Conservation (phyloP, 2,329 filamentous ascomycete genomes). For the Cytospora leucostoma region DNA sequence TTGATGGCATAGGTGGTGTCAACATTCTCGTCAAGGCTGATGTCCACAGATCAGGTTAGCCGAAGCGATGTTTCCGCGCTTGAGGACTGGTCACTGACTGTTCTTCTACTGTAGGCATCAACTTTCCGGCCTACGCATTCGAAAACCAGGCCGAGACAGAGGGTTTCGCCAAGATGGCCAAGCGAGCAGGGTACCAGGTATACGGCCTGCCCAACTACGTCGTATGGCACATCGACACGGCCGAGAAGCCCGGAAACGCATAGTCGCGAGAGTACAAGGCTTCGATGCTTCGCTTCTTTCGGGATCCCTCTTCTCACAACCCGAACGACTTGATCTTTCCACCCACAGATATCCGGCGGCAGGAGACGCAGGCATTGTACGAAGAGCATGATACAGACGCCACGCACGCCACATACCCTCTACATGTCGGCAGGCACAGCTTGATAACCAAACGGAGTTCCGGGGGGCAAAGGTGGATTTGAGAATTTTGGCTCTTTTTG, state of each 20-base stretch:
- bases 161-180: conserved; percentile 98
- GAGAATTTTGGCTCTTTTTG: conserved; percentile 22
- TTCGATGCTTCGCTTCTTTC: conserved; percentile 19
- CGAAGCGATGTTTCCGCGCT: neutral
- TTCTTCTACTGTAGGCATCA: conserved; percentile 67
- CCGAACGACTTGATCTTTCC: conserved; percentile 18
- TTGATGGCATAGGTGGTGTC: conserved; percentile 95
- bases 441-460: conserved; percentile 28
- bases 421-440: conserved; percentile 21
- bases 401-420: conserved; percentile 23
- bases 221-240: conserved; percentile 97
- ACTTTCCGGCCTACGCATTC: conserved; percentile 95
- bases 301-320: conserved; percentile 12
- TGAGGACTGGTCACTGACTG: conserved; percentile 6
- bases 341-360: conserved; percentile 22
- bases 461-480: conserved; percentile 11
- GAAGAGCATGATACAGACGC: conserved; percentile 28
- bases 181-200: conserved; percentile 89
- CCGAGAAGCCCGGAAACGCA: conserved; percentile 85
- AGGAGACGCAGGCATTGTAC: conserved; percentile 29
- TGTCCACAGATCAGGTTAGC: conserved; percentile 86
- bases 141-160: conserved; percentile 99
- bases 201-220: conserved; percentile 95
- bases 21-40: conserved; percentile 98
- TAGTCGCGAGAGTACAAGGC: conserved; percentile 34